A percentile compares a stretch with the other conserved stretches of the same genome.
Evolutionary conservation across 805 yeast species (phyloP).

Genomic region (Phaffomyces opuntiae): DNA sequence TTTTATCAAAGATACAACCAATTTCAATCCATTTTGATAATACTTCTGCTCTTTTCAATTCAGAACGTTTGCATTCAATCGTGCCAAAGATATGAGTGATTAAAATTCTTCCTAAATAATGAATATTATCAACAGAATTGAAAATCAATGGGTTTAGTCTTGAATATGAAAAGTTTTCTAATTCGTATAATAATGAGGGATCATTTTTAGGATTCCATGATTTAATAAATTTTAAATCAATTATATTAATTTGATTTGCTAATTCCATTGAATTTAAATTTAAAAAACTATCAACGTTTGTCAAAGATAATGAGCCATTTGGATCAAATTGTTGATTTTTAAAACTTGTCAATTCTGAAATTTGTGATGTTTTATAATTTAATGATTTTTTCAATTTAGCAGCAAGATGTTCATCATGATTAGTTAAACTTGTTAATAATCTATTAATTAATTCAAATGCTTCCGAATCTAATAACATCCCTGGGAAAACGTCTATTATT

Average conservation of each 20-base stretch:
- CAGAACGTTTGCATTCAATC: slow-evolving; percentile 25
- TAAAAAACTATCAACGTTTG: slow-evolving; percentile 42
- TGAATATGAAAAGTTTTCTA: slow-evolving; percentile 27
- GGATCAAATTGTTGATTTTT: slow-evolving; percentile 15
- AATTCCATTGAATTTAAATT: slow-evolving; percentile 45
- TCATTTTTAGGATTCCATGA: slow-evolving; percentile 79
- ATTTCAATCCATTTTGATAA: slow-evolving; percentile 79
- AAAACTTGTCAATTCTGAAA: slow-evolving; percentile 31
- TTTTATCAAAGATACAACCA: slow-evolving; percentile 67
- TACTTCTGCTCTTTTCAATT: slow-evolving; percentile 49
- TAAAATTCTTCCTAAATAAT: slow-evolving; percentile 69
- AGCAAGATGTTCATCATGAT: slow-evolving; percentile 41
- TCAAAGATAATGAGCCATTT: slow-evolving; percentile 21
- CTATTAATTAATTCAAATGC: slow-evolving; percentile 52
- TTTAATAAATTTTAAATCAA: slow-evolving; percentile 57
- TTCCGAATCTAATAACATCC: slow-evolving; percentile 60
- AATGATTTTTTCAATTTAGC: slow-evolving; percentile 46
- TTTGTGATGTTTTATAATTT: slow-evolving; percentile 40
- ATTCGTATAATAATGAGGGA: slow-evolving; percentile 61
- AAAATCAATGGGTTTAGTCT: slow-evolving; percentile 71
- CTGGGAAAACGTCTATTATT: slow-evolving; percentile 53
- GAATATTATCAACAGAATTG: slow-evolving; percentile 58
- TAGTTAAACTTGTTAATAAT: slow-evolving; percentile 41
- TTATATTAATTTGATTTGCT: slow-evolving; percentile 56
- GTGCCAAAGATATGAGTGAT: slow-evolving; percentile 63